A percentile compares a stretch with the other conserved stretches of the same genome.
These are phyloP conservation scores for Trypanosoma melophagium DNA, from an alignment of 208 protist species.

Conservation along the genomic window DNA sequence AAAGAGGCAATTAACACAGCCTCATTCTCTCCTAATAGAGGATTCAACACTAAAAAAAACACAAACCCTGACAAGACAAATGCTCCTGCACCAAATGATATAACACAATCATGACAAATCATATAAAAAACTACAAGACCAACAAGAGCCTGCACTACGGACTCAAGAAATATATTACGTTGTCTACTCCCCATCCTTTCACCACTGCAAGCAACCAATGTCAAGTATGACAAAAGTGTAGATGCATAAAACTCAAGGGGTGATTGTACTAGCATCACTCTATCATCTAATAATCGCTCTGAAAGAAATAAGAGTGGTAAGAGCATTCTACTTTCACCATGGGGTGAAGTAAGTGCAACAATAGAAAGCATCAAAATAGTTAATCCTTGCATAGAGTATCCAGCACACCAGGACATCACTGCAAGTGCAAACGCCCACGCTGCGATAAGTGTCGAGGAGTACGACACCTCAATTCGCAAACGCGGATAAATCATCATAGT, in stretches of 20 bases:
- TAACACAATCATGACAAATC: slow-evolving; percentile 60
- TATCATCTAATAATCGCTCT: slow-evolving; percentile 60
- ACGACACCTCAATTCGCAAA: slow-evolving; percentile 67
- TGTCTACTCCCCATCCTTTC: slow-evolving; percentile 37
- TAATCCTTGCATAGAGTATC: slow-evolving; percentile 41
- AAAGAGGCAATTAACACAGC: slow-evolving; percentile 69
- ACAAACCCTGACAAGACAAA: slow-evolving; percentile 67
- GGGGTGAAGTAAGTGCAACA: slow-evolving; percentile 54
- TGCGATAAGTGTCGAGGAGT: slow-evolving; percentile 78
- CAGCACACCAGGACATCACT: slow-evolving; percentile 45
- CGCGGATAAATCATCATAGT: slow-evolving; percentile 33
- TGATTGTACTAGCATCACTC: slow-evolving; percentile 41
- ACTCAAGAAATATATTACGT: slow-evolving; percentile 40
- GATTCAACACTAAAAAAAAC: slow-evolving; percentile 60
- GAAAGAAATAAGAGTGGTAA: slow-evolving; percentile 81
- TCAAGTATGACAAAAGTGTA: slow-evolving; percentile 73
- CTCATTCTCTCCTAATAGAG: slow-evolving; percentile 72
- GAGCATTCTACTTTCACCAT: slow-evolving; percentile 77
- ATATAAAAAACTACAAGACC: slow-evolving; percentile 52
- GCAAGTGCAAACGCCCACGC: slow-evolving; percentile 62
- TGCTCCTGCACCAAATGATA: slow-evolving; percentile 57
- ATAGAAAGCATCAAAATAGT: slow-evolving; percentile 53
- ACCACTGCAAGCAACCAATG: slow-evolving; percentile 43
- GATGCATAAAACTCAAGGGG: slow-evolving; percentile 83
- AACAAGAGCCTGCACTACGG: slow-evolving; percentile 42